These are phyloP conservation scores for Hemileccinum rubropunctum DNA, from an alignment of 768 basidiomycete genomes.

Conservation along the genomic window DNA sequence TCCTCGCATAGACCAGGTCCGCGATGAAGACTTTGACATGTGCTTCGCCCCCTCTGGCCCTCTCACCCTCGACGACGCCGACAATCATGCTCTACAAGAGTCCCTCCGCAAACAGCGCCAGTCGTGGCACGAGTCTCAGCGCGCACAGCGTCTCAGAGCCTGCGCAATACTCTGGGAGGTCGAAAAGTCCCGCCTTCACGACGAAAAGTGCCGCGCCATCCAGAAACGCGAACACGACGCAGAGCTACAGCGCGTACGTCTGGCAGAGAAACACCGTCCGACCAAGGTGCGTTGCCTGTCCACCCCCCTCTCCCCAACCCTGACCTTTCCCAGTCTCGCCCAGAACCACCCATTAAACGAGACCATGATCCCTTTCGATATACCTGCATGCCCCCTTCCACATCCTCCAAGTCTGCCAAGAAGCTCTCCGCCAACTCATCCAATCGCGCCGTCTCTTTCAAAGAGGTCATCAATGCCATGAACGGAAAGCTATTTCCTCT, in stretches of 20 bases:
- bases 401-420: slow-evolving; percentile 14
- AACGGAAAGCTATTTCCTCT: slow-evolving; percentile 54
- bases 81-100: slow-evolving; percentile 38
- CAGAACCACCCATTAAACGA: slow-evolving; percentile 11
- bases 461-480: slow-evolving; percentile 56
- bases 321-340: slow-evolving; percentile 18
- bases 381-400: slow-evolving; percentile 29
- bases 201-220: slow-evolving; percentile 35
- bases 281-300: slow-evolving; percentile 19
- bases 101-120: slow-evolving; percentile 34
- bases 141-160: slow-evolving; percentile 39
- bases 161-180: slow-evolving; percentile 50
- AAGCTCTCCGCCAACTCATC: slow-evolving; percentile 18
- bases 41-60: slow-evolving; percentile 39
- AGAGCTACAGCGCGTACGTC: slow-evolving; percentile 28
- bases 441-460: slow-evolving; percentile 51
- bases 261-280: slow-evolving; percentile 12
- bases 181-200: slow-evolving; percentile 42
- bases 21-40: slow-evolving; percentile 44
- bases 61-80: slow-evolving; percentile 40
- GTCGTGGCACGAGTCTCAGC: slow-evolving; percentile 34
- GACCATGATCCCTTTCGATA: slow-evolving; percentile 33
- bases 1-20: slow-evolving; percentile 60
- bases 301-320: neutral
- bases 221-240: slow-evolving; percentile 31